Evolutionary conservation across 139 green algal species (phyloP).

Genomic region (Chlamydomonas sphaeroides): DNA sequence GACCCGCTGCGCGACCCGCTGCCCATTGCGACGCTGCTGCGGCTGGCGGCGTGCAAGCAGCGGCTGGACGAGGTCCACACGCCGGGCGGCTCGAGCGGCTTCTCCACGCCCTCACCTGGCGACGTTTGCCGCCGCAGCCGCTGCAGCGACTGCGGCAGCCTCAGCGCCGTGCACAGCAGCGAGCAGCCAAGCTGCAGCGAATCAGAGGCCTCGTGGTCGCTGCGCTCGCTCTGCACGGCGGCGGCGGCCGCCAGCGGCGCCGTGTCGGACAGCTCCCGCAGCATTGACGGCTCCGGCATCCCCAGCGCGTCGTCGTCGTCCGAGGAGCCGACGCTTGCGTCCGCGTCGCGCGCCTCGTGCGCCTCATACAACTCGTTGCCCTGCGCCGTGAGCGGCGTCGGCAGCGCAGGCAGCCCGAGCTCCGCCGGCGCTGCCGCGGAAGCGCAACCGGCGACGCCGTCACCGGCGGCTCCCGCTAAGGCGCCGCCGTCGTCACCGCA

Average conservation of each 20-base stretch:
- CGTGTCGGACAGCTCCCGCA: not conserved
- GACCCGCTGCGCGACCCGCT: constrained; percentile 28
- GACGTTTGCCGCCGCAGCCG: not conserved
- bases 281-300: not conserved
- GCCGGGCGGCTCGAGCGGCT: not conserved
- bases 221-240: constrained; percentile 2
- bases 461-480: no score
- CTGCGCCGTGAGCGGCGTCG: no score
- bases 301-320: not conserved
- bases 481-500: no score
- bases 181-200: constrained; percentile 39
- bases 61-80: constrained; percentile 4
- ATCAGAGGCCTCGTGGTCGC: constrained; percentile 28
- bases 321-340: not conserved
- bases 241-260: not conserved
- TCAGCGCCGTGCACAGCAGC: constrained; percentile 17
- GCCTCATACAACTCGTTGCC: constrained; percentile 3
- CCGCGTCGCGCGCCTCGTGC: not conserved
- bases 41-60: constrained; percentile 16
- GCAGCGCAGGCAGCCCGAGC: not conserved
- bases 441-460: no score
- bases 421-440: no score
- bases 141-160: constrained; percentile 38
- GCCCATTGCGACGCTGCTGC: constrained; percentile 11
- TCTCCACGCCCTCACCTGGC: constrained; percentile 19